Base-by-base conservation (phyloP, 1,284 basidiomycete species). In the Tilletia indica region DNA sequence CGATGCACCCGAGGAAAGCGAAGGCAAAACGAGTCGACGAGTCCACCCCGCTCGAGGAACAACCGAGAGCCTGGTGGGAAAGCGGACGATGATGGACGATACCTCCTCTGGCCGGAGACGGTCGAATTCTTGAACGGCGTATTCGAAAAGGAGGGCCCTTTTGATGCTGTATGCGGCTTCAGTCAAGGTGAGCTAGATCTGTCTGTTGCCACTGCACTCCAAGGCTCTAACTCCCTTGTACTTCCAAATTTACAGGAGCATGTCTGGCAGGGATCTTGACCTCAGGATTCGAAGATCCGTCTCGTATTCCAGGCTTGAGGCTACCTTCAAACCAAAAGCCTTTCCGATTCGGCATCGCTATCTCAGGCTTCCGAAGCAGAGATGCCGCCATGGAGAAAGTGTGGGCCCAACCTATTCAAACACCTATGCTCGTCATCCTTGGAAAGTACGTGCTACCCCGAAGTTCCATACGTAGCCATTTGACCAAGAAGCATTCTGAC, bases 21-120 rank as follows among this genome's bases (percentile, higher is more conserved):
- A 78, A 21, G 74, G 72, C 39, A 75, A 76, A 76, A 39, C 16
- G 67, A 14, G 70, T 79, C 9, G 77, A 77, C 70, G 80, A 81
- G 34, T 63, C 67, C 42, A 76, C 78, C 5, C 82, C 82, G 4
- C 70, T 81, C 51, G 82, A 84, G 64, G 78, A 83, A 72, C 81
- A 83, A 72, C 80, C 81, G 31, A 72, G 82, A 11, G 80, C 80
- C 3, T 84, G 82, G 82, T 84, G 80, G 80, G 79, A 70, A 72
- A n/a, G 72, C 76, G 11, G 75, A 76, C 58, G 77, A 79, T 56
- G 71, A 76, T 2, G 75, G 74, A 16, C 76, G 71, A n/a, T 83
- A 83, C 66, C 63, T 71, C 1, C 77, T 76, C 25, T 80, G 79
- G 79, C 77, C 76, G 47, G 73, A 75, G 61, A 75, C 80, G 67